Percentiles rank a stretch among this genome's conserved stretches.
phyloP scores from a whole-genome alignment of 2,329 filamentous ascomycete genomes.

The Exophiala spinifera region DNA sequence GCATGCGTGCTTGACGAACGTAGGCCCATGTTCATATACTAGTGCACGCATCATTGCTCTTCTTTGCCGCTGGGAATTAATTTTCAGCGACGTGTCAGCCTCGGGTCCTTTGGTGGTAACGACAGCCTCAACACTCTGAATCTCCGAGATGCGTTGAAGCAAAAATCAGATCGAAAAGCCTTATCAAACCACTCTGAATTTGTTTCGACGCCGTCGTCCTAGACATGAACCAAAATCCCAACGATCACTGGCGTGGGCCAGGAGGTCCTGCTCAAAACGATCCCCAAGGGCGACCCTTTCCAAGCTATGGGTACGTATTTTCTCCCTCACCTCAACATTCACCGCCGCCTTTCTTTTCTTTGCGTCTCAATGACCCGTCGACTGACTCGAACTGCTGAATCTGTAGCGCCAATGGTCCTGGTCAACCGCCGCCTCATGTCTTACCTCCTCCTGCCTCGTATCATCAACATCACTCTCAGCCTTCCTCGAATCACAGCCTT shows the following conservation, averaged over 20 bases:
- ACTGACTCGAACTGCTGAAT: conserved; percentile 3
- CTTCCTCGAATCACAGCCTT: conserved; percentile 42
- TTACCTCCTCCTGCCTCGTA: conserved; percentile 29
- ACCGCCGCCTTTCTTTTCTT: background rate
- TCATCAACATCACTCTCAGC: conserved; percentile 36
- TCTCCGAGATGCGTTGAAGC: conserved; percentile 14
- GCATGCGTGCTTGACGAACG: too few species aligned
- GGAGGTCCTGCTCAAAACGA: conserved; percentile 36
- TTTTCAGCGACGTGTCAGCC: background rate
- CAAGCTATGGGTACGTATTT: conserved; percentile 42
- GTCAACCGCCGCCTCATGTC: conserved; percentile 34
- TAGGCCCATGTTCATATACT: too few species aligned
- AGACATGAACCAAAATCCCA: conserved; percentile 25
- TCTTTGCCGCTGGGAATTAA: background rate
- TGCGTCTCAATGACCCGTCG: background rate
- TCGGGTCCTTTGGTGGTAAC: conserved; percentile 4
- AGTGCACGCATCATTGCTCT: too few species aligned
- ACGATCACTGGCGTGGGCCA: conserved; percentile 39
- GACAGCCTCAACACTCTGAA: conserved; percentile 1
- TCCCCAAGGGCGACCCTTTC: conserved; percentile 36
- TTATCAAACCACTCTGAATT: background rate
- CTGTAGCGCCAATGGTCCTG: conserved; percentile 35
- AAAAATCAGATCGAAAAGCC: background rate
- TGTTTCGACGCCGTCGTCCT: background rate
- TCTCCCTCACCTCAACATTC: conserved; percentile 4